Evolutionary conservation across 2,329 filamentous ascomycete genomes (phyloP), one percentile per base, ranked within the genome.

Genomic region (Ophiocordyceps camponoti-leonardi): DNA sequence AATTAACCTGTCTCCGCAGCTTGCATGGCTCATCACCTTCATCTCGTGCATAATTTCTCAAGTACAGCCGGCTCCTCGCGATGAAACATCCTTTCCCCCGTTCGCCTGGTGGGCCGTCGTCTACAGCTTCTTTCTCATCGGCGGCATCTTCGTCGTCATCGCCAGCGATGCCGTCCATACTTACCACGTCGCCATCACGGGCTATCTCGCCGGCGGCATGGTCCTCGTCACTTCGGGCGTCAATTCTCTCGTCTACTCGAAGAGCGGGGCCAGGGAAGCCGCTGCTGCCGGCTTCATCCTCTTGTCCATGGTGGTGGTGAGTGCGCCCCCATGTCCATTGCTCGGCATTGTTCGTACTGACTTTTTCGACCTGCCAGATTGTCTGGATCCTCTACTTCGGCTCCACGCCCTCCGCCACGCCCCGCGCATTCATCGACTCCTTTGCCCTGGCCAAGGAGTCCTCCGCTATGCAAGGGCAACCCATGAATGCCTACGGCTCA

Each of bases 361-460:
- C 26, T 13, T 23, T 23, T 11, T 7, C n/a, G 18, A 19, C 18
- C 28, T 47, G 26, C 37, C 54, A 95, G 88, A 85, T 94, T 55
- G 77, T 96, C 48, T 98, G 92, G 92, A 94, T 95, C 54, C 94
- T 96, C 66, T 96, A 96, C 71, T 98, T 95, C 58, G 92, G 92
- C 56, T 94, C 90, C 2, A 83, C 87, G 18, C 87, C 90, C 1
- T 84, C 86, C 40, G 85, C 88, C 16, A 77, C 81, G 46, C 85
- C 88, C 51, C 84, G 90, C 55, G 81, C 86, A 47, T 94, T 93
- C 61, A 83, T 96, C 54, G 92, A 98, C 66, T 94, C 90, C 1
- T 95, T 95, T 58, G 87, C 92, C 43, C 73, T 95, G 20, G 79
- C 92, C 67, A 96, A 96, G 67, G 88, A 94, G 56, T 77, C 74